Evolutionary conservation across 2,329 filamentous ascomycete genomes (phyloP), one percentile per base, ranked within the genome.

Genomic region (Elsinoe ampelina): DNA sequence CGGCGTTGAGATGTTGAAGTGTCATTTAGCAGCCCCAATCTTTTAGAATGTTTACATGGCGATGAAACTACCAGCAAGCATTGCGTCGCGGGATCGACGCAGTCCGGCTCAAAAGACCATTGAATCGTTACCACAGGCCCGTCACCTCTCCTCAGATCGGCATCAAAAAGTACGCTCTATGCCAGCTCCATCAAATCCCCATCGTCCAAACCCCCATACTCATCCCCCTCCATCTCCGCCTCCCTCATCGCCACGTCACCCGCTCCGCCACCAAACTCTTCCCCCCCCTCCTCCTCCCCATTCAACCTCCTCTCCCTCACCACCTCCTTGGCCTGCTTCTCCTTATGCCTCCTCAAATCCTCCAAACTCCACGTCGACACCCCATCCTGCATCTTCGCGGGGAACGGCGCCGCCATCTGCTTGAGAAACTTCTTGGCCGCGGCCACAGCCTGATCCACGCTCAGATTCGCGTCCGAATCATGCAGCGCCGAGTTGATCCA

Each of bases 401-500:
- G 82, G 73, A 95, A 95, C 2, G 91, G 91, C 68, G 95, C 89
- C 3, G 89, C 91, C 89, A 98, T 98, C 22, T 84, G 85, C 59
- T 87, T 81, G 66, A 98, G 72, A 71, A 98, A 98, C 54, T 86
- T 86, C 73, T 95, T 90, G 10, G 93, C 92, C 47, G 82, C 85
- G 57, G 89, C 88, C 15, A 95, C 86, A 0, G 92, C 89, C 84
- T 97, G 95, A 67, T 98, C 93, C 0, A 93, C 95, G 66, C 88
- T 95, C 59, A 98, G 77, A 64, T 95, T 96, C 10, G 86, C 84
- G 63, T 95, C 90, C 19, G 85, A 85, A 51, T 95, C 90, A 32
- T 87, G 77, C 59, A 98, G 79, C 2, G 87, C 90, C 67, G 95
- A 87, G 61, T 85, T 87, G 67, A 98, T 98, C 93, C 93, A 98